These are phyloP conservation scores for Silene conica DNA, from an alignment of 148 eudicot species.

Conservation along the genomic window DNA sequence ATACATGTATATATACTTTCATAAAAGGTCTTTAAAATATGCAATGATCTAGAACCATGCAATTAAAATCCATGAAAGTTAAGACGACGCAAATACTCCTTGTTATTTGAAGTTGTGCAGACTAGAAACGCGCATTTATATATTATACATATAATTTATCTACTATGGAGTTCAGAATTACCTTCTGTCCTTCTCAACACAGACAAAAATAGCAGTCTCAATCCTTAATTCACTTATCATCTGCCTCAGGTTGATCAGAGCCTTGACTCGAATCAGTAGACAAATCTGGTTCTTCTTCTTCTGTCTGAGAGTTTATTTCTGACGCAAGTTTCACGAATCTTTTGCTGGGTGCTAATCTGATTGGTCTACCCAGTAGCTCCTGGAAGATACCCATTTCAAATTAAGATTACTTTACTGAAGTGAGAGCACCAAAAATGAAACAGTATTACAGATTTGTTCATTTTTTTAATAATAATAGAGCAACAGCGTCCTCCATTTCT, in stretches of 20 bases:
- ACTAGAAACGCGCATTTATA: not conserved
- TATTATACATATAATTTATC: not conserved
- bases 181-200: conserved; percentile 27
- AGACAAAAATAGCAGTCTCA: conserved; percentile 2
- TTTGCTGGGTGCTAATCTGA: conserved; percentile 64
- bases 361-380: conserved; percentile 68
- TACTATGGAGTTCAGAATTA: conserved; percentile 1
- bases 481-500: not conserved
- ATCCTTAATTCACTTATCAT: conserved; percentile 22
- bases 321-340: conserved; percentile 56
- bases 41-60: not conserved
- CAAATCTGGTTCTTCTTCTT: conserved; percentile 27
- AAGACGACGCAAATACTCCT: not conserved
- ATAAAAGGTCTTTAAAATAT: not conserved
- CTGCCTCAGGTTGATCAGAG: conserved; percentile 29
- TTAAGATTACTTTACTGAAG: not conserved
- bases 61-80: not conserved
- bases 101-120: not conserved
- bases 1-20: not conserved
- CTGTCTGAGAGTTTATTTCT: conserved; percentile 36
- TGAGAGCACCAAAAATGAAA: not conserved
- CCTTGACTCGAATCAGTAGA: conserved; percentile 22
- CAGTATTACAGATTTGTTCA: not conserved
- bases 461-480: not conserved
- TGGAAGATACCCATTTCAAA: conserved; percentile 25